Evolutionary conservation across 495 filamentous ascomycete species (phyloP), one percentile per base, ranked within the genome.

Genomic region (Arthonia radiata): DNA sequence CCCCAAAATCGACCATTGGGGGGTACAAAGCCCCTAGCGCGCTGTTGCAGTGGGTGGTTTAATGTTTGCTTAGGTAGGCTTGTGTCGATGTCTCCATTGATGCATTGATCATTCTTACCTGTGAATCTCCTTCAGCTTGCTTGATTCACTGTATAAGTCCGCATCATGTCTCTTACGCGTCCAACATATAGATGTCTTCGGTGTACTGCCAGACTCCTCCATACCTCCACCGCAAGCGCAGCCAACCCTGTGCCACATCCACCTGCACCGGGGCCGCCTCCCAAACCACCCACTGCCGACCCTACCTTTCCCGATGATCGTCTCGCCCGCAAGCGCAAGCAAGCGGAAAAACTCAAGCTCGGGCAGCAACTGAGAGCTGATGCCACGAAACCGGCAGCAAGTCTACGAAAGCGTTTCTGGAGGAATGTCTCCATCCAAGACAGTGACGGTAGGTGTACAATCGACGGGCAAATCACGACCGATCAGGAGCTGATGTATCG

Each of bases 211-310:
- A n/a, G n/a, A n/a, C n/a, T n/a, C 34, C 52, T 75, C n/a, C 60
- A 69, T 41, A 61, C 56, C 3, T 56, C 56, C 4, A 21, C 56
- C 7, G 34, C 50, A n/a, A 42, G 42, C 27, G 43, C 47, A 15
- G 71, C 71, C 9, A 59, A 54, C 26, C 57, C 67, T 12, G 54
- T 71, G 12, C 68, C 80, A 4, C 41, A 43, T 17, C 59, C 77
- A 28, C 77, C 75, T 21, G 68, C 76, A 13, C 67, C 77, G 28
- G 83, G 78, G 3, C 83, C 83, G 23, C 83, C 83, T 3, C 83
- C 83, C 1, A 57, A 65, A 35, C 61, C 73, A 5, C 81, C 82
- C 1, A 44, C 56, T 9, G 64, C 78, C 6, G 42, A 57, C 3
- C 49, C 61, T 41, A 41, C 50, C 13, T 49, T 59, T 41, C 56